Evolutionary conservation across 2,329 filamentous ascomycete genomes (phyloP).

Genomic region (Calonectria pseudoturangicola): DNA sequence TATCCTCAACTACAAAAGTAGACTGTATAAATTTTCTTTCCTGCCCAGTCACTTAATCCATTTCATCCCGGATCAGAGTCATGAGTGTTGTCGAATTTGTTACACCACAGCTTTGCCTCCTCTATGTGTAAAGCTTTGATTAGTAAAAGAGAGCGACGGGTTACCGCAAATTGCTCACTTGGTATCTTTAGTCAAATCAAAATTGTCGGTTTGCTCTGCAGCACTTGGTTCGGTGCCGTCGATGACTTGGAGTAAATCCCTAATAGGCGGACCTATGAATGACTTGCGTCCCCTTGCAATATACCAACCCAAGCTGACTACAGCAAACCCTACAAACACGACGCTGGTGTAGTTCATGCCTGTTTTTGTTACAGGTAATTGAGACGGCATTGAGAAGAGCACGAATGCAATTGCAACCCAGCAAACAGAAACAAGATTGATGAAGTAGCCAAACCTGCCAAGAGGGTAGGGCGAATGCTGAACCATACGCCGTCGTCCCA

Average conservation of each 20-base stretch:
- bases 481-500: constrained; percentile 79
- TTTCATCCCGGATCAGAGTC: too few species aligned
- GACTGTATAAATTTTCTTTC: too few species aligned
- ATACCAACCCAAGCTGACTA: constrained; percentile 78
- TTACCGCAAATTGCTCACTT: too few species aligned
- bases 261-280: constrained; percentile 74
- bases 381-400: constrained; percentile 84
- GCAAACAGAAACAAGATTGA: constrained; percentile 79
- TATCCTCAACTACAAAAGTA: too few species aligned
- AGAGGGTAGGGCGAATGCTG: constrained; percentile 80
- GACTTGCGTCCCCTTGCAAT: constrained; percentile 76
- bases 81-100: too few species aligned
- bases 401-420: constrained; percentile 83
- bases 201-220: too few species aligned
- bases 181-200: too few species aligned
- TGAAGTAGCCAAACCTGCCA: constrained; percentile 79
- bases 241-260: not conserved
- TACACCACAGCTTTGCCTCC: too few species aligned
- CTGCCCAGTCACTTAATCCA: too few species aligned
- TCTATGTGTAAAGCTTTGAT: too few species aligned
- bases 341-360: constrained; percentile 81
- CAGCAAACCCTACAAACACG: constrained; percentile 77
- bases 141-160: too few species aligned
- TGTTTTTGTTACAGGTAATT: constrained; percentile 72
- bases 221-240: not conserved